Conservation (phyloP, 306 rosid species). For the Abrus precatorius region DNA sequence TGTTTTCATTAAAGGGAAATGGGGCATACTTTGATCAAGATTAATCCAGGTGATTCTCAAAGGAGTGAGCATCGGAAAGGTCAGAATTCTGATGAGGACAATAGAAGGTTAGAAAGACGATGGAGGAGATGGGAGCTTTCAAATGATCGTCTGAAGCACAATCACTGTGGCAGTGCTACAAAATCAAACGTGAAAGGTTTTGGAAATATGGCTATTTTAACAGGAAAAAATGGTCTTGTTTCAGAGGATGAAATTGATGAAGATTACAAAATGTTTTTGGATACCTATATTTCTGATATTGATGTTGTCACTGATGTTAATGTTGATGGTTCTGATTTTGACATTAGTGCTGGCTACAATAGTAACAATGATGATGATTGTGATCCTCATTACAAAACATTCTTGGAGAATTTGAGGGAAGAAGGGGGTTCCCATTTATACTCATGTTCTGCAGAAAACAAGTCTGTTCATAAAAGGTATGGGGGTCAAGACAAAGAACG, state of each 20-base stretch:
- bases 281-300: neutral
- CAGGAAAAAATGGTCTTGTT: neutral
- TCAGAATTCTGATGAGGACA: constrained; percentile 19
- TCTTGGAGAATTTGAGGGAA: constrained; percentile 50
- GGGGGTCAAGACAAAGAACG: constrained; percentile 31
- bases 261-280: constrained; percentile 22
- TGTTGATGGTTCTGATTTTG: constrained; percentile 7
- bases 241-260: constrained; percentile 42
- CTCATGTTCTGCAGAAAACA: too few species aligned
- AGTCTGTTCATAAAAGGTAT: too few species aligned
- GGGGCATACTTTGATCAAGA: neutral
- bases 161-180: constrained; percentile 15
- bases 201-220: neutral
- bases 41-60: neutral
- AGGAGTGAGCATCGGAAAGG: neutral
- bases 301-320: constrained; percentile 35
- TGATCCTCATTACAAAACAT: constrained; percentile 51
- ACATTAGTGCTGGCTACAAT: neutral
- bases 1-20: constrained; percentile 35
- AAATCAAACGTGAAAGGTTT: constrained; percentile 1
- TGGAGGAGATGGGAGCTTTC: constrained; percentile 56
- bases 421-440: constrained; percentile 19
- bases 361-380: constrained; percentile 3
- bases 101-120: constrained; percentile 52
- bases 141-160: neutral